phyloP scores from a whole-genome alignment of 169 alveolate genomes.

The Plasmodium berghei region DNA sequence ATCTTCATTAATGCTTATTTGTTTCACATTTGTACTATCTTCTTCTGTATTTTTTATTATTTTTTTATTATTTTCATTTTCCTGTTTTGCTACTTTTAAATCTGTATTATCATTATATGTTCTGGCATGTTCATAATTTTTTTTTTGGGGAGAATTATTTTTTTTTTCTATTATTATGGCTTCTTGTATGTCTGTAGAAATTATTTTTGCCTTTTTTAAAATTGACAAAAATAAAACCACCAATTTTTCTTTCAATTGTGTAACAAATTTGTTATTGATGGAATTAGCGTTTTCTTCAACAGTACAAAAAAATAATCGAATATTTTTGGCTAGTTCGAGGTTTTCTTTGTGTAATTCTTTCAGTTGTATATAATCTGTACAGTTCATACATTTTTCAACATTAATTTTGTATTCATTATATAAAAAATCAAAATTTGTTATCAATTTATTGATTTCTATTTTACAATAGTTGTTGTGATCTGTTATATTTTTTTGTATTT shows the following conservation, averaged over 20 bases:
- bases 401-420: constrained; percentile 20
- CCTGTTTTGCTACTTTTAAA: background rate
- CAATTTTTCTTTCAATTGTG: constrained; percentile 10
- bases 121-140: background rate
- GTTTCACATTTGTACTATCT: background rate
- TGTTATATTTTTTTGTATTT: constrained; percentile 26
- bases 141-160: background rate
- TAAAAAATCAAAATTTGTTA: background rate
- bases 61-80: background rate
- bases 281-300: constrained; percentile 10
- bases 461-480: background rate
- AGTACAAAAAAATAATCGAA: too few relatives aligned
- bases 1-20: constrained; percentile 9
- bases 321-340: background rate
- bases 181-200: background rate
- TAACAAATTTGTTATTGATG: background rate
- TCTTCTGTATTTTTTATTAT: background rate
- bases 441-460: background rate
- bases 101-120: background rate
- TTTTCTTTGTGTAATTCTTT: background rate
- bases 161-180: too few relatives aligned
- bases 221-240: constrained; percentile 9
- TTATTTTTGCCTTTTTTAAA: constrained; percentile 36
- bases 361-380: constrained; percentile 33
- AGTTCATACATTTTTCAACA: constrained; percentile 28